Evolutionary conservation across 2,329 filamentous ascomycete species (phyloP), one percentile per base, ranked within the genome.

Genomic region (Teratosphaeriaceae sp.): DNA sequence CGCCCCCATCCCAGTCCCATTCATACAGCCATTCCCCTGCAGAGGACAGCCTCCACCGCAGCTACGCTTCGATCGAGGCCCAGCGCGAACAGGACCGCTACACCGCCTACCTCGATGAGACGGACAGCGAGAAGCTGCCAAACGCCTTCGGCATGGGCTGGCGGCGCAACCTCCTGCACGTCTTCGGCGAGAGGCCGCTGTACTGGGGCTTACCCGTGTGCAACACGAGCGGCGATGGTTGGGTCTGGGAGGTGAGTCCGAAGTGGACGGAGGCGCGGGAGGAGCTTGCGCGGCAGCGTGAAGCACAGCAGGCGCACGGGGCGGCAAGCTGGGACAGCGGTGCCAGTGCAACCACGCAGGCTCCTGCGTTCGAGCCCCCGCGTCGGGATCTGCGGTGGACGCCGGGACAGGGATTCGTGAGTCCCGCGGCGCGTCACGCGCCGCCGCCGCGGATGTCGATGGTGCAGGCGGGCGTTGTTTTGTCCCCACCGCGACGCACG

Each of bases 81-180:
- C 70, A 77, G 43, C 74, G 82, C 29, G 80, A 85, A 48, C 70
- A 75, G 12, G 74, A 82, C 35, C 75, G 84, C 49, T 89, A 90
- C 57, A 75, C 84, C 50, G 75, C 79, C 41, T 97, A 96, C 62
- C 78, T 97, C 13, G 87, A 96, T 60, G 88, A 97, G 62, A 77
- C 88, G 61, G 89, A 96, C 64, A 87, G 82, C 39, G 80, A 85
- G 54, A 88, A 85, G 60, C 76, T 98, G 20, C 92, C 92, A 1
- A 89, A 92, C 59, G 92, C 89, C 2, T 98, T 98, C 58, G 86
- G 98, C 56, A 78, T 95, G 2, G 92, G 92, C 46, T 84, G 83
- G 76, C 80, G 76, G 45, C 77, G 76, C 31, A 98, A 98, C 61
- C 64, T 97, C 4, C 60, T 68, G 1, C 86, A 95, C 61, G 75